Base-by-base conservation (phyloP, 176 grass and related monocot species). In the Phoenix dactylifera region DNA sequence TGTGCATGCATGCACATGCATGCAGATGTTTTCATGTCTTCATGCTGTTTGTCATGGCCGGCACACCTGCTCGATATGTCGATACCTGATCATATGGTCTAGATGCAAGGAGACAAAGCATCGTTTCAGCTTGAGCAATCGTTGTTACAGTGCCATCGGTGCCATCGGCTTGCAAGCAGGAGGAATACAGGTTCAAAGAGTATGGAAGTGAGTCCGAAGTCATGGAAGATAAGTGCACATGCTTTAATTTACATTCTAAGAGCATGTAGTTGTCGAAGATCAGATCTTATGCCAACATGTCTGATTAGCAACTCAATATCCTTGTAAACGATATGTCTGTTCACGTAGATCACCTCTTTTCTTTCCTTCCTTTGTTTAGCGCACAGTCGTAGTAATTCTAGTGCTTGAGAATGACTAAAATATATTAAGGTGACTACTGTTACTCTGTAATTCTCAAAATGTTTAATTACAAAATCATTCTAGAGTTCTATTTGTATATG, bases 131-230 rank as follows among this genome's bases (percentile, higher is more conserved):
- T 59, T 98, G 65, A 92, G 94, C 61, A 92, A 81, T 32, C 81
- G 81, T 19, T 98, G 94, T 57, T 98, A 93, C 75, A 93, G 20
- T 0, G 20, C 0, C 20, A 20, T 20, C 92, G 73, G 93, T 92
- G 65, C 93, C 93, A 22, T 88, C 88, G 22, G 75, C 66, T 1
- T 98, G 78, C 76, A 89, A 86, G 62, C 64, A 87, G 73, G 93
- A 98, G 15, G 93, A 98, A 66, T 98, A 85, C 78, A 88, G 70
- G 50, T 98, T 98, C 71, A 98, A 89, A 57, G 93, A 98, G 78
- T 98, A 98, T 12, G 79, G 79, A 54, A 89, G 71, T 0, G 84
- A 98, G 68, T 88, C 84, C 0, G 84, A 98, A 73, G 93, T 87
- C 19, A 61, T 92, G 23, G 71, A 82, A 16, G 93, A 92, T 73